Percentiles rank a stretch among this genome's conserved stretches.
Conservation (phyloP, 1,284 basidiomycete genomes). For the Chalciporus sp. region DNA sequence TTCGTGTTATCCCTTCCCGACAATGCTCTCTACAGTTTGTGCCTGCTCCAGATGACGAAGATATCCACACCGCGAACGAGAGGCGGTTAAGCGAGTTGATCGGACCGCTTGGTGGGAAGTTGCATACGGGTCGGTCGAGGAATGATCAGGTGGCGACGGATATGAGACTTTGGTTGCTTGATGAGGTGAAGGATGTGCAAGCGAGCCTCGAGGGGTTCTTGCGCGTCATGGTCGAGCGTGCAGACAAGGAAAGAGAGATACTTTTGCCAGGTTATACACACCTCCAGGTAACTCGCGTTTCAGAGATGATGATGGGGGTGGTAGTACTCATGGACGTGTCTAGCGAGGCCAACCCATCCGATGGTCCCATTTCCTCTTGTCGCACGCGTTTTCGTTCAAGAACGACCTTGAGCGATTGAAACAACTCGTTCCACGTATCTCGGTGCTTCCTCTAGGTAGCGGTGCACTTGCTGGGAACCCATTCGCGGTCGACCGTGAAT, state of each 20-base stretch:
- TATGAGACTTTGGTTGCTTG: conserved; percentile 94
- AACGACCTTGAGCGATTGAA: conserved; percentile 87
- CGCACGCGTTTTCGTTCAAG: conserved; percentile 91
- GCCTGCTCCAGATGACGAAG: conserved; percentile 85
- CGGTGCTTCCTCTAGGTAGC: conserved; percentile 90
- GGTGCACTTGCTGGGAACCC: conserved; percentile 97
- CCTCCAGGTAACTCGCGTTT: conserved; percentile 66
- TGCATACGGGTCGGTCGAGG: conserved; percentile 94
- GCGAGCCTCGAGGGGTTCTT: conserved; percentile 79
- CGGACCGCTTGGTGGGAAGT: conserved; percentile 87
- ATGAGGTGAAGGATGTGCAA: conserved; percentile 75
- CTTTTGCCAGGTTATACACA: conserved; percentile 97
- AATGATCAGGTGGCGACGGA: conserved; percentile 99
- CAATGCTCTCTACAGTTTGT: conserved; percentile 54
- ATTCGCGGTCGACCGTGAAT: conserved; percentile 89
- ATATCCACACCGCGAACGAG: conserved; percentile 99
- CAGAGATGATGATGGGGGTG: neutral
- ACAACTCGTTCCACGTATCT: conserved; percentile 85
- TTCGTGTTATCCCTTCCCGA: neutral
- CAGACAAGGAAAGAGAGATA: conserved; percentile 89
- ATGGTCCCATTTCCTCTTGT: conserved; percentile 96
- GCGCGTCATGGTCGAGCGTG: conserved; percentile 87
- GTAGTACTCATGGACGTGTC: neutral
- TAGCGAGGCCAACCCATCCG: conserved; percentile 97
- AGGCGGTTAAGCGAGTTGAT: conserved; percentile 92